Evolutionary conservation across 2,329 filamentous ascomycete species (phyloP).

Genomic region (Microsporum canis): DNA sequence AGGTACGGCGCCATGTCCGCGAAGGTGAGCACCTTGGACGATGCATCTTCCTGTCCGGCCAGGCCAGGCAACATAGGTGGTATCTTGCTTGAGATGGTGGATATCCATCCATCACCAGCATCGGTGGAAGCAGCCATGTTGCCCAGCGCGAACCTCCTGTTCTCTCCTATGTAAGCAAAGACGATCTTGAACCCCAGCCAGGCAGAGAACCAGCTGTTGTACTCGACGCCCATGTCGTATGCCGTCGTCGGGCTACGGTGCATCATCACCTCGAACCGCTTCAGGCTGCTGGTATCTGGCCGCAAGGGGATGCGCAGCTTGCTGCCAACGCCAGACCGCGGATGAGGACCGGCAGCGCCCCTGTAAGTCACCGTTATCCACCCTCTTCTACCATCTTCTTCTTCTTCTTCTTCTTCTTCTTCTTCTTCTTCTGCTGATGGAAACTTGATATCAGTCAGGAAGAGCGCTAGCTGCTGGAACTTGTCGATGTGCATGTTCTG

Average conservation of each 20-base stretch:
- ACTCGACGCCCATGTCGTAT: conserved; percentile 51
- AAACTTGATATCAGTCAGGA: conserved; percentile 45
- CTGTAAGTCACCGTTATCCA: conserved; percentile 33
- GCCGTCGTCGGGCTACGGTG: conserved; percentile 48
- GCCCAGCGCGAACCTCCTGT: conserved; percentile 51
- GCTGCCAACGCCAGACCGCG: conserved; percentile 20
- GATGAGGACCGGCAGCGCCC: conserved; percentile 12
- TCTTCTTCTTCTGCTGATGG: conserved; percentile 18
- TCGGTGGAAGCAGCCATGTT: conserved; percentile 34
- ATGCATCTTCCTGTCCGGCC: neutral
- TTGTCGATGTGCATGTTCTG: conserved; percentile 50
- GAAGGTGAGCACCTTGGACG: conserved; percentile 50
- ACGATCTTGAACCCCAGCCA: conserved; percentile 52
- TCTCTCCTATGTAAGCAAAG: conserved; percentile 54
- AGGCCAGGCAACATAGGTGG: neutral
- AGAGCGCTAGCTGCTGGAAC: conserved; percentile 52
- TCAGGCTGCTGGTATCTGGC: conserved; percentile 40
- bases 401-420: conserved; percentile 9
- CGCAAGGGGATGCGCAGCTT: conserved; percentile 46
- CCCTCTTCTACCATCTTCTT: neutral
- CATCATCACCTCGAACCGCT: conserved; percentile 45
- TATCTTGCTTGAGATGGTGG: conserved; percentile 11
- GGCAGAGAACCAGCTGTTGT: conserved; percentile 56
- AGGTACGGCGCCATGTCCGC: conserved; percentile 66
- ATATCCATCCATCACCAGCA: conserved; percentile 13